phyloP scores from a whole-genome alignment of 306 rosid genomes.

The Vigna unguiculata region DNA sequence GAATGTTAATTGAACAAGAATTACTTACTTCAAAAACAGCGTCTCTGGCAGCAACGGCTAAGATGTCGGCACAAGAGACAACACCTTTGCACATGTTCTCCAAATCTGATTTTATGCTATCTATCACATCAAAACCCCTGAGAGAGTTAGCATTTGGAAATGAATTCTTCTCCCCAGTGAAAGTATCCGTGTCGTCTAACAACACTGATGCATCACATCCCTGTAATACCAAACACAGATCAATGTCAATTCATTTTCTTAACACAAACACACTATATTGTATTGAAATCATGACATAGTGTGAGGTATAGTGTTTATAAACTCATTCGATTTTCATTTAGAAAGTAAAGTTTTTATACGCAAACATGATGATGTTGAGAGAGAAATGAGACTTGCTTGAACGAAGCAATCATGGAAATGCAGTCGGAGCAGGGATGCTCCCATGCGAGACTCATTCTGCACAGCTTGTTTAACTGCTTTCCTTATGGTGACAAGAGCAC shows the following conservation, averaged over 20 bases:
- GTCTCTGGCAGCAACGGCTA: constrained; percentile 60
- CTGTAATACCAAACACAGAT: constrained; percentile 23
- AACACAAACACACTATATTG: too few species aligned
- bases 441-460: constrained; percentile 64
- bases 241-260: not conserved
- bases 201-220: constrained; percentile 71
- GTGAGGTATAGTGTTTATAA: too few species aligned
- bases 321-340: too few species aligned
- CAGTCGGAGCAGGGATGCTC: constrained; percentile 68
- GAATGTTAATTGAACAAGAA: too few species aligned
- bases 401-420: constrained; percentile 68
- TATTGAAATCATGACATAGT: too few species aligned
- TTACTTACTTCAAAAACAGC: constrained; percentile 49
- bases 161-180: constrained; percentile 52
- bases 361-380: not conserved
- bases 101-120: constrained; percentile 46
- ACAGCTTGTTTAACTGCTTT: constrained; percentile 38
- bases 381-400: constrained; percentile 41
- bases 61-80: constrained; percentile 67
- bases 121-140: constrained; percentile 63
- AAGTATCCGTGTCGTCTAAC: constrained; percentile 51
- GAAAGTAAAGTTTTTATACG: not conserved
- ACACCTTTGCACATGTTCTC: constrained; percentile 48
- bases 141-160: constrained; percentile 53
- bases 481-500: constrained; percentile 25